A percentile compares a stretch with the other conserved stretches of the same genome.
These are phyloP conservation scores for Pyrus betulifolia DNA, from an alignment of 306 rosid species.

Conservation along the genomic window DNA sequence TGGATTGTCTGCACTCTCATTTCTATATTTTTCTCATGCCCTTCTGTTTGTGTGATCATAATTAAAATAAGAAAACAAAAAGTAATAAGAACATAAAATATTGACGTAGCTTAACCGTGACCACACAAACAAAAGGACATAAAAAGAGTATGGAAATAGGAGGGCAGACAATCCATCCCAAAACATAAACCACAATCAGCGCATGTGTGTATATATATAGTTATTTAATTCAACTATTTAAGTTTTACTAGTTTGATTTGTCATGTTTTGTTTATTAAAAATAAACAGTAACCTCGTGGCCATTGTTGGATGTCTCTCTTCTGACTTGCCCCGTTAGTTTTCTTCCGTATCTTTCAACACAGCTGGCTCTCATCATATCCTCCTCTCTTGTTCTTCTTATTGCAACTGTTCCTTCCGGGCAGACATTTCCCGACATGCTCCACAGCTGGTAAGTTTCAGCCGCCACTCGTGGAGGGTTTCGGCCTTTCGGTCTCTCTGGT, in stretches of 20 bases:
- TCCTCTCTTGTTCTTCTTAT: slow-evolving; percentile 72
- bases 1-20: too few relatives aligned
- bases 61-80: too few relatives aligned
- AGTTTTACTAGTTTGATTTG: neutral
- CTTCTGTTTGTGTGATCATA: too few relatives aligned
- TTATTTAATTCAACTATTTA: neutral
- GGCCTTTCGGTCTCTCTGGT: slow-evolving; percentile 65
- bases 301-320: slow-evolving; percentile 82
- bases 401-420: slow-evolving; percentile 90
- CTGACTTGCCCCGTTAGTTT: slow-evolving; percentile 53
- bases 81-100: too few relatives aligned
- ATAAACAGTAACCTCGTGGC: slow-evolving; percentile 68
- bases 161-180: neutral
- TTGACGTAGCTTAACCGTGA: too few relatives aligned
- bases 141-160: too few relatives aligned
- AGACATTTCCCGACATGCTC: slow-evolving; percentile 61
- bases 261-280: neutral
- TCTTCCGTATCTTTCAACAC: slow-evolving; percentile 68
- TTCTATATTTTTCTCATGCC: too few relatives aligned
- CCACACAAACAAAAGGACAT: too few relatives aligned
- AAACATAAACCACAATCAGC: too few relatives aligned
- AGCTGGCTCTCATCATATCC: slow-evolving; percentile 75
- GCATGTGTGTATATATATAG: too few relatives aligned
- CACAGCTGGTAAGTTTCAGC: slow-evolving; percentile 58
- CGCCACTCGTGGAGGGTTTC: slow-evolving; percentile 12